A percentile compares a stretch with the other conserved stretches of the same genome.
Conservation (phyloP, 2,329 filamentous ascomycete genomes). For the Dichotomopilus funicola region DNA sequence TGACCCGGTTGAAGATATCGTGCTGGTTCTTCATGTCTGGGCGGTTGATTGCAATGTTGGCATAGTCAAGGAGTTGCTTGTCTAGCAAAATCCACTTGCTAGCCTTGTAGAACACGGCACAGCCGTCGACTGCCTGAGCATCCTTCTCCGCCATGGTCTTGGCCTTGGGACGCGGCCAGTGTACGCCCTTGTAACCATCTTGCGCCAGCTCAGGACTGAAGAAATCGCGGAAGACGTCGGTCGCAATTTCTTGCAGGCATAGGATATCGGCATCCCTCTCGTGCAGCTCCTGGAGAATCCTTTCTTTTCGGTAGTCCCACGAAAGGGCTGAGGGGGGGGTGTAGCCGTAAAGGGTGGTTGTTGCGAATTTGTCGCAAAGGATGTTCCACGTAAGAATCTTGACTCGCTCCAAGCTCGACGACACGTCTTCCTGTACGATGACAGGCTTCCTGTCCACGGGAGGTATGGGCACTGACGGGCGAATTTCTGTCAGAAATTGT, state of each 20-base stretch:
- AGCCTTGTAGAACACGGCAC: constrained; percentile 92
- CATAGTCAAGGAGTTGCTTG: constrained; percentile 90
- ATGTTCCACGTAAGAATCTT: constrained; percentile 93
- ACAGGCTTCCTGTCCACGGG: constrained; percentile 73
- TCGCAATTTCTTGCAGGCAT: constrained; percentile 88
- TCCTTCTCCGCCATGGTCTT: constrained; percentile 90
- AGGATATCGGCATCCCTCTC: constrained; percentile 80
- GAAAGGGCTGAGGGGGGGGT: constrained; percentile 72
- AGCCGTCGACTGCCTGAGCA: constrained; percentile 85
- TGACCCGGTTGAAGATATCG: constrained; percentile 96
- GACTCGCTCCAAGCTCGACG: constrained; percentile 59
- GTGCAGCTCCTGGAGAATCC: constrained; percentile 77
- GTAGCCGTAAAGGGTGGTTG: constrained; percentile 79
- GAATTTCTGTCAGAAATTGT: constrained; percentile 5
- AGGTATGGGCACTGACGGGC: constrained; percentile 60
- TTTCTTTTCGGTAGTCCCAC: constrained; percentile 80
- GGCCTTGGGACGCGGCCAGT: constrained; percentile 83
- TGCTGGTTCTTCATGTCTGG: constrained; percentile 96
- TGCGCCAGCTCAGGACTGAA: constrained; percentile 82
- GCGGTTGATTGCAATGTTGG: constrained; percentile 83
- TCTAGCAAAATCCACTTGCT: constrained; percentile 92
- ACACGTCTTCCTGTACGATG: constrained; percentile 63
- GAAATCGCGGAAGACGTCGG: constrained; percentile 84
- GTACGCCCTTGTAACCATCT: constrained; percentile 87
- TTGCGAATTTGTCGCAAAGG: constrained; percentile 89